These are phyloP conservation scores for Leishmania gerbilli DNA, from an alignment of 208 protist species.

Conservation along the genomic window DNA sequence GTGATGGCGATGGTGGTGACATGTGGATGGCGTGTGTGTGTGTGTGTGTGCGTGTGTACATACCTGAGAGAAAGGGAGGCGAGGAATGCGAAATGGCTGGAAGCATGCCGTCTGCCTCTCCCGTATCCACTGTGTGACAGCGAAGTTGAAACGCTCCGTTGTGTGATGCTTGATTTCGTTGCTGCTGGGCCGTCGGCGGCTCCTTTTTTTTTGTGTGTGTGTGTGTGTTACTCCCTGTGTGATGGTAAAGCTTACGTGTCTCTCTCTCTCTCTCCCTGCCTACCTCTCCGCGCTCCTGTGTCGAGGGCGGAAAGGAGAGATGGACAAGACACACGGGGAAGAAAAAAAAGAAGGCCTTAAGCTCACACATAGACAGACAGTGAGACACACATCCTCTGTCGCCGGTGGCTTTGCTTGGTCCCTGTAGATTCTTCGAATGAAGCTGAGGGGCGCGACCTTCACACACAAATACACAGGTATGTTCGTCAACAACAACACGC, in stretches of 20 bases:
- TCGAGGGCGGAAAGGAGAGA: neutral
- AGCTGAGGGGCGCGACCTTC: neutral
- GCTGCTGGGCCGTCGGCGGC: neutral
- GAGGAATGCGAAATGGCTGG: neutral
- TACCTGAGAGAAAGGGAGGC: neutral
- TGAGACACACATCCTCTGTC: neutral
- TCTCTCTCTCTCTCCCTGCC: neutral
- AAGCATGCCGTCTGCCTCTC: neutral
- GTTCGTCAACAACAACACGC: neutral
- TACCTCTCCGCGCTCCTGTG: neutral
- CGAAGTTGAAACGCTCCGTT: neutral
- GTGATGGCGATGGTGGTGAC: neutral
- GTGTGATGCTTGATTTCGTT: neutral
- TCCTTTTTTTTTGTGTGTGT: neutral
- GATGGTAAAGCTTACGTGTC: neutral
- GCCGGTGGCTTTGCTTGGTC: neutral
- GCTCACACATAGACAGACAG: neutral
- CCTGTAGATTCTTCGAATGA: neutral
- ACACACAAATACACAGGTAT: neutral
- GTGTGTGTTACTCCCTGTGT: neutral
- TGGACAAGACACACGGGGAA: too few species aligned
- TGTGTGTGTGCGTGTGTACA: neutral
- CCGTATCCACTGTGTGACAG: neutral
- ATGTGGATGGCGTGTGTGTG: neutral
- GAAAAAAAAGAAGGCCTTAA: neutral